A percentile compares a stretch with the other conserved stretches of the same genome.
Conservation (phyloP, 1,284 basidiomycete genomes). For the Crepidotus sp. region DNA sequence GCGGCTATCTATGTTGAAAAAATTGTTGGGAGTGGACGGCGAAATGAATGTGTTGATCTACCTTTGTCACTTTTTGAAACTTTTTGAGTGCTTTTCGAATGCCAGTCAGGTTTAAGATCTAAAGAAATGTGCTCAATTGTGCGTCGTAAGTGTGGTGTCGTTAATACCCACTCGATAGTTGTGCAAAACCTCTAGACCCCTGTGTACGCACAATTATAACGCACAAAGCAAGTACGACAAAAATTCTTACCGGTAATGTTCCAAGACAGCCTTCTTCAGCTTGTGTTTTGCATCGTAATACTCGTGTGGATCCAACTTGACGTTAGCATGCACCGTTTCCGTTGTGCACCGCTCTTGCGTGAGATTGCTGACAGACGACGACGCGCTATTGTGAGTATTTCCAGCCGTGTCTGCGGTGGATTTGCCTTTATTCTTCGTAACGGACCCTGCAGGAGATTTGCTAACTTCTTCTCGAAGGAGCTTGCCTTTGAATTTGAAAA, state of each 20-base stretch:
- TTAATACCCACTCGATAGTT: conserved; percentile 69
- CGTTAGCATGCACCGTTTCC: not conserved
- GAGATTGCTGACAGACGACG: conserved; percentile 2
- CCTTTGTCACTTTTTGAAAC: conserved; percentile 81
- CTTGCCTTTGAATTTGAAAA: conserved; percentile 12
- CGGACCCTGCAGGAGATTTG: not conserved
- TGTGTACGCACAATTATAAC: conserved; percentile 29
- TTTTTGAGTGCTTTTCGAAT: conserved; percentile 92
- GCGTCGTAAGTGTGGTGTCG: not conserved
- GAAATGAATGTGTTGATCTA: conserved; percentile 25
- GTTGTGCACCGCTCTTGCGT: not conserved
- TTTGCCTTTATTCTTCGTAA: conserved; percentile 13
- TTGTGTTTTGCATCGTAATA: conserved; percentile 79
- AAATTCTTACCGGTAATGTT: conserved; percentile 68
- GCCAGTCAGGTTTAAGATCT: conserved; percentile 84
- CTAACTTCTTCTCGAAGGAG: conserved; percentile 4
- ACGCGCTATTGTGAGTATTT: not conserved
- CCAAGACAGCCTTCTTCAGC: conserved; percentile 74
- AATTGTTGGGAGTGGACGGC: not conserved
- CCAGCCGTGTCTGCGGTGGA: not conserved
- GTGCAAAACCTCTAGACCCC: conserved; percentile 68
- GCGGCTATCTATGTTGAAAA: conserved; percentile 38
- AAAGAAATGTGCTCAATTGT: not conserved
- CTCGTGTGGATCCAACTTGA: conserved; percentile 55
- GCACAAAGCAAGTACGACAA: not conserved